phyloP scores from a whole-genome alignment of 78 protist species.

The Andalucia godoyi region DNA sequence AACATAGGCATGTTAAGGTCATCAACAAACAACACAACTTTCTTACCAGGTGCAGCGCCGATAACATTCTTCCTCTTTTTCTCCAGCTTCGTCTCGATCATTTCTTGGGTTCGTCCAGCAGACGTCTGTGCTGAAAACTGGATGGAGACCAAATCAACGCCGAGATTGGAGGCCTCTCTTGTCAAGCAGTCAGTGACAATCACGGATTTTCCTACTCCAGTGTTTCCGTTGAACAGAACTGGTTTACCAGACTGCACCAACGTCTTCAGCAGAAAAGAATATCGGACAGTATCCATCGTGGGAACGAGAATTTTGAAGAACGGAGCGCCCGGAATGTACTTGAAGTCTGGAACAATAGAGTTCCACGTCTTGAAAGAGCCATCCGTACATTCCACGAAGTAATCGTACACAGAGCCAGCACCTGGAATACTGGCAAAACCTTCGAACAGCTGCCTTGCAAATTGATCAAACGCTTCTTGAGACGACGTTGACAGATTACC shows the following conservation, averaged over 20 bases:
- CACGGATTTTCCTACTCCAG: conserved; percentile 72
- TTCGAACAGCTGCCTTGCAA: conserved; percentile 1
- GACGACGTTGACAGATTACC: conserved; percentile 11
- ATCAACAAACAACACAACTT: conserved; percentile 47
- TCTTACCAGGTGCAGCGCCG: conserved; percentile 48
- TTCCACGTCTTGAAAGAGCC: conserved; percentile 34
- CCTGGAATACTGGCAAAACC: background rate
- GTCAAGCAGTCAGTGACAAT: background rate
- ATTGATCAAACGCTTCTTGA: conserved; percentile 19
- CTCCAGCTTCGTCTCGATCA: conserved; percentile 38
- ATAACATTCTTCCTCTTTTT: conserved; percentile 36
- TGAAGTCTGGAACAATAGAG: background rate
- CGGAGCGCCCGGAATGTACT: conserved; percentile 10
- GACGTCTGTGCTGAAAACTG: conserved; percentile 51
- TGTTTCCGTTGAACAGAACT: conserved; percentile 45
- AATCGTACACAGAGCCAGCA: conserved; percentile 14
- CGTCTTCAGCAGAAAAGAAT: background rate
- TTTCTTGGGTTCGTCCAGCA: conserved; percentile 17
- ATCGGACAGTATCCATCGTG: conserved; percentile 22
- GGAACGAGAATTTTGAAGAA: conserved; percentile 18
- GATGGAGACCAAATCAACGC: background rate
- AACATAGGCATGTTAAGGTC: conserved; percentile 69
- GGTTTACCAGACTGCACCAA: background rate
- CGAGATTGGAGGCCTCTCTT: background rate
- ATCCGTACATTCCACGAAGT: background rate